Evolutionary conservation across 768 basidiomycete genomes (phyloP).

Genomic region (Kondoa malvinella): DNA sequence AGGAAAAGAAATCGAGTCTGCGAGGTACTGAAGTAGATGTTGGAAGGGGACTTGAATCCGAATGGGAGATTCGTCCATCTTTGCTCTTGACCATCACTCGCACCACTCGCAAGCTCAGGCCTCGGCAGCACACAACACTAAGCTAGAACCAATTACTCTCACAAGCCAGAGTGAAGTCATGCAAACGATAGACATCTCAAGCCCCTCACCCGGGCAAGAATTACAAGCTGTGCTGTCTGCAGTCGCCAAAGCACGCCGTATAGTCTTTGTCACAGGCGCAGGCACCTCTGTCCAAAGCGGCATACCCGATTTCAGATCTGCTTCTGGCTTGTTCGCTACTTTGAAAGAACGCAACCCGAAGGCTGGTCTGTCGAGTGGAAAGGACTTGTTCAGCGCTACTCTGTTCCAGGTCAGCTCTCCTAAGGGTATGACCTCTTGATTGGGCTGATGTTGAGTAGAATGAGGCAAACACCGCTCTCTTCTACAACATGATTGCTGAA

Average conservation of each 20-base stretch:
- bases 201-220: constrained; percentile 3
- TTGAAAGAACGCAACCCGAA: constrained; percentile 62
- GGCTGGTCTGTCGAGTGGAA: constrained; percentile 53
- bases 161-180: neutral
- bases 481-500: constrained; percentile 76
- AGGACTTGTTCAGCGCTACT: constrained; percentile 77
- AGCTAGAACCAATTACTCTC: too few species aligned
- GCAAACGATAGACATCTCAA: neutral
- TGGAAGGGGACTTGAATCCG: too few species aligned
- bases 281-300: constrained; percentile 75
- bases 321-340: constrained; percentile 60
- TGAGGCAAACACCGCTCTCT: constrained; percentile 55
- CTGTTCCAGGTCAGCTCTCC: constrained; percentile 55
- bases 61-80: too few species aligned
- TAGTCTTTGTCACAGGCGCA: constrained; percentile 42
- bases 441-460: constrained; percentile 36
- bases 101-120: too few species aligned
- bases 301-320: constrained; percentile 76
- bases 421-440: neutral
- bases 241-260: constrained; percentile 4
- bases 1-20: too few species aligned
- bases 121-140: too few species aligned
- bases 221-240: constrained; percentile 7
- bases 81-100: too few species aligned
- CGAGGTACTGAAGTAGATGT: too few species aligned